Evolutionary conservation across 1,284 basidiomycete genomes (phyloP).

Genomic region (Malassezia nana): DNA sequence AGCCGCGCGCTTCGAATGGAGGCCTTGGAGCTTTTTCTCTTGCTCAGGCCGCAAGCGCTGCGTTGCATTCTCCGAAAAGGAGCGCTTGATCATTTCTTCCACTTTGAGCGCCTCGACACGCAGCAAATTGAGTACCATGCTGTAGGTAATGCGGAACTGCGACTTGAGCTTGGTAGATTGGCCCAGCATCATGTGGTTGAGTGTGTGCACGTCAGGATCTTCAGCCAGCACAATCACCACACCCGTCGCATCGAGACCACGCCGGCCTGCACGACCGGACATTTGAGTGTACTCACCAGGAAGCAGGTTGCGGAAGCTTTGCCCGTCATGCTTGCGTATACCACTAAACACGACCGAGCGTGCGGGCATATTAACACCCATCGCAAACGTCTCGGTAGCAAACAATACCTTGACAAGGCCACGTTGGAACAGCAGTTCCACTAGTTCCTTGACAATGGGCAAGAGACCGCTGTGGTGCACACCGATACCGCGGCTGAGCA

Average conservation of each 20-base stretch:
- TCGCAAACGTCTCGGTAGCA: conserved; percentile 97
- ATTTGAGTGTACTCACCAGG: conserved; percentile 78
- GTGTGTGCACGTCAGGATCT: conserved; percentile 57
- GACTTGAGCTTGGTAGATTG: conserved; percentile 82
- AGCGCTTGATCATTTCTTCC: conserved; percentile 99
- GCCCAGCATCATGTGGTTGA: conserved; percentile 87
- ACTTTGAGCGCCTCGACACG: conserved; percentile 91
- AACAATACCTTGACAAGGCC: conserved; percentile 95
- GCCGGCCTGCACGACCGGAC: conserved; percentile 92
- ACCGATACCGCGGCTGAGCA: conserved; percentile 84
- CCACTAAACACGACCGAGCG: conserved; percentile 92
- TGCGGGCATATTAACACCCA: conserved; percentile 97
- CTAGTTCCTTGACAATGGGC: conserved; percentile 87
- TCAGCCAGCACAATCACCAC: conserved; percentile 84
- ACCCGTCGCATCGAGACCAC: conserved; percentile 87
- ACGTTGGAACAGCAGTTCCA: conserved; percentile 89
- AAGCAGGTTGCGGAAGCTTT: conserved; percentile 66
- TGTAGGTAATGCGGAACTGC: conserved; percentile 95
- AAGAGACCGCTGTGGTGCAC: conserved; percentile 94
- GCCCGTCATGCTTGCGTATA: conserved; percentile 91
- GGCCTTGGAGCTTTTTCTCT: conserved; percentile 63
- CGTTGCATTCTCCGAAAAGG: conserved; percentile 94
- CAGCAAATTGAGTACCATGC: conserved; percentile 95
- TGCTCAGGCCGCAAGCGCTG: conserved; percentile 87
- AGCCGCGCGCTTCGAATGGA: conserved; percentile 57